Base-by-base conservation (phyloP, 2,329 filamentous ascomycete species). In the Trichoderma arundinaceum region DNA sequence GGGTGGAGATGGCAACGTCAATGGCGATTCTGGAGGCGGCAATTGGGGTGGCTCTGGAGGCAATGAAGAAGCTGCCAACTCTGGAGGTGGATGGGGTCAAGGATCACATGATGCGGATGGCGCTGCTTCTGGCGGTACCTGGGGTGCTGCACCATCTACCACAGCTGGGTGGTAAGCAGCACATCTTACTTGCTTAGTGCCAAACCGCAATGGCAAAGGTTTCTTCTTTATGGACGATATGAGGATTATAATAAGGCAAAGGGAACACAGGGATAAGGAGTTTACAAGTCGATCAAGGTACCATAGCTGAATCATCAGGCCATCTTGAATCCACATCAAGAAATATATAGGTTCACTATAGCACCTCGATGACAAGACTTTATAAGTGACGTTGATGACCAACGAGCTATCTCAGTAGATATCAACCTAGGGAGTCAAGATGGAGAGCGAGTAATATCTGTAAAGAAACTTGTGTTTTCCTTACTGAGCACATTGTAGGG, bases 1-100 rank as follows among this genome's bases (percentile, higher is more conserved):
- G 10, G 70, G 66, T 15, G 64, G 38, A n/a, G 75, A 71, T 5
- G 70, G 62, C 49, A 71, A 66, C 1, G 71, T 69, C 17, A 48
- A 22, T 17, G 60, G 49, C 8, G 69, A 68, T 2, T 68, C 59
- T 13, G 69, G 60, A 19, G 70, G 67, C 9, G 68, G 66, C 13
- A 17, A 17, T 48, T 48, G 44, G 44, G 44, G 44, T 8, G 38
- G 19, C 7, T 28, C 52, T 41, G 52, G 35, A 32, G 52, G 6
- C 17, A 15, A 38, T 9, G 13, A 28, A 28, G 64, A 53, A 4
- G 22, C 59, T 15, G 49, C 35, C 32, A 51, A 22, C 10, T 57
- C 54, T 53, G 66, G 51, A 12, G 66, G 39, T 44, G 66, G 38
- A 46, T 68, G 66, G 67, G 62, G 49, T 38, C 35, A 38, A 10